phyloP scores from a whole-genome alignment of 1,284 basidiomycete species.

The Trichosporon sp. region DNA sequence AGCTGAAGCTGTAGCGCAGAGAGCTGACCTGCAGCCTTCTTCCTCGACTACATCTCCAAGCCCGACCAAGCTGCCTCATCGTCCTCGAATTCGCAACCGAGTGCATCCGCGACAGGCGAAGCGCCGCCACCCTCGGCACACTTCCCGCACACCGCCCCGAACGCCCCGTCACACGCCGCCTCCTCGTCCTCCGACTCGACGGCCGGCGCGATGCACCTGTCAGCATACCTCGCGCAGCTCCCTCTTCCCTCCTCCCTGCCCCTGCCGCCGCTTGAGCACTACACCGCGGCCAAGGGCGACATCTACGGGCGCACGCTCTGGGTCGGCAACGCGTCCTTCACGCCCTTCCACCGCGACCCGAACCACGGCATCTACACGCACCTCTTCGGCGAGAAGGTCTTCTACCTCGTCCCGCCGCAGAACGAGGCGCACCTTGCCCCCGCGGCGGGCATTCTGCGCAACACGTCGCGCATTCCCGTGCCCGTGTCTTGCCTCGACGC shows the following conservation, averaged over 20 bases:
- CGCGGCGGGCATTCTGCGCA: not conserved
- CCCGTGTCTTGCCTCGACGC: constrained; percentile 25
- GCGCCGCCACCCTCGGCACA: not conserved
- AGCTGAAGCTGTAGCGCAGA: constrained; percentile 21
- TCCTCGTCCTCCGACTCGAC: not conserved
- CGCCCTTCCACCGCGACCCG: constrained; percentile 45
- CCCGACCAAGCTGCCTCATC: not conserved
- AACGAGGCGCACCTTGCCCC: constrained; percentile 25
- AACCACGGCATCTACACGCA: constrained; percentile 45
- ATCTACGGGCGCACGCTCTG: constrained; percentile 41
- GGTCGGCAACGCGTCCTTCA: constrained; percentile 40
- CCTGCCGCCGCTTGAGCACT: constrained; percentile 33
- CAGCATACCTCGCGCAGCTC: constrained; percentile 41
- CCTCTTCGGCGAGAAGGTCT: constrained; percentile 36
- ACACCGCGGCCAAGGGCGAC: constrained; percentile 24
- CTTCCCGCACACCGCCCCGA: not conserved
- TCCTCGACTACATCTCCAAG: not conserved
- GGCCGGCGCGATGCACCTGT: not conserved
- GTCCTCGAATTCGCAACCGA: not conserved
- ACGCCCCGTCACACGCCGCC: not conserved
- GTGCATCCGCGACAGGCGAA: not conserved
- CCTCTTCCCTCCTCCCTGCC: constrained; percentile 25
- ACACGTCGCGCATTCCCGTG: constrained; percentile 34
- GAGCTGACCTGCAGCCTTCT: not conserved
- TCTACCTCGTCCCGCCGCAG: constrained; percentile 37